These are phyloP conservation scores for Diplodia sapinea DNA, from an alignment of 2,329 filamentous ascomycete species.

Conservation along the genomic window DNA sequence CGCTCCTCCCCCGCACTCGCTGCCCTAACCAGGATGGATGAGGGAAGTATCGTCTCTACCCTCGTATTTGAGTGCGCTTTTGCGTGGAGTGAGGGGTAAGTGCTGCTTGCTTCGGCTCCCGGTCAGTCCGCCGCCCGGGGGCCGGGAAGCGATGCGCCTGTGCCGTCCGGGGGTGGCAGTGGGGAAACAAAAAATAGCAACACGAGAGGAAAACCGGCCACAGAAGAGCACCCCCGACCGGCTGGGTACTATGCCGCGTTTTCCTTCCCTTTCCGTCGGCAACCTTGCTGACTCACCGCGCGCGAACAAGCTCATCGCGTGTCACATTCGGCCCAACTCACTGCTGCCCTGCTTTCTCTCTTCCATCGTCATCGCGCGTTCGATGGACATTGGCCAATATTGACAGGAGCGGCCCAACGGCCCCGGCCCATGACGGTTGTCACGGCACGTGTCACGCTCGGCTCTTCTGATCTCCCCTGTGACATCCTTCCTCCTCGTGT, in stretches of 20 bases:
- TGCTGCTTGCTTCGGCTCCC: not conserved
- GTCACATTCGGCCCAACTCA: not conserved
- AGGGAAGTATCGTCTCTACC: not conserved
- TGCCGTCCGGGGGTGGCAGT: not conserved
- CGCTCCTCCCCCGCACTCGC: not conserved
- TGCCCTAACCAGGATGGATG: no score
- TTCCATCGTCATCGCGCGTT: not conserved
- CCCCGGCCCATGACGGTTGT: no score
- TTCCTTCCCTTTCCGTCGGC: not conserved
- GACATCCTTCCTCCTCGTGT: no score
- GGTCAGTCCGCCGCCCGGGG: not conserved
- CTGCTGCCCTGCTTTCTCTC: not conserved
- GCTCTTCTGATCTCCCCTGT: no score
- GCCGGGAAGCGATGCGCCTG: not conserved
- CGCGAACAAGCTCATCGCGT: not conserved
- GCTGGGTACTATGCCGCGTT: not conserved
- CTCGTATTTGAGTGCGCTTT: not conserved
- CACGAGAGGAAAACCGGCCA: no score
- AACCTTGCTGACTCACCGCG: not conserved
- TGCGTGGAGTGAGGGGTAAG: conserved; percentile 9
- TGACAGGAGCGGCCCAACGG: not conserved
- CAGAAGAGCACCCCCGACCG: not conserved
- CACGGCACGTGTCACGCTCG: no score
- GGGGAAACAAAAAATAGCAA: not conserved
- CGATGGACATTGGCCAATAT: not conserved